Conservation (phyloP, 108 stramenopile genomes). For the Nitzschia putrida region DNA sequence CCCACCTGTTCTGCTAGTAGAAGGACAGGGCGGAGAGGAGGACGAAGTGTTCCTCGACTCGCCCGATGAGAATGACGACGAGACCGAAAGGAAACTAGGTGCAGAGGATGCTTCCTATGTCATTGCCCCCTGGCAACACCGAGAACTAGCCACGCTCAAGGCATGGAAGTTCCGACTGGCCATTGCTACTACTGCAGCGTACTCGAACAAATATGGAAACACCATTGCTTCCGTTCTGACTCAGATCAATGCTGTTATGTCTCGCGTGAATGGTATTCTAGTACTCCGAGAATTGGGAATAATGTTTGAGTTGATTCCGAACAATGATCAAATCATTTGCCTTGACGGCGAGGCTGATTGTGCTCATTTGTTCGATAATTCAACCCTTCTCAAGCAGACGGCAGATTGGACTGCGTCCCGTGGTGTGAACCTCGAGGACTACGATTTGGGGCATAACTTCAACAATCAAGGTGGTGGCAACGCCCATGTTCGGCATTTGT, state of each 20-base stretch:
- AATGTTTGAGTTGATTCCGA: slow-evolving; percentile 8
- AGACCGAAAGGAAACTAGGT: not conserved
- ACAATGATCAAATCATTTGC: slow-evolving; percentile 4
- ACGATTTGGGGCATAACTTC: slow-evolving; percentile 9
- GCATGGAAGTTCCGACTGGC: slow-evolving; percentile 6
- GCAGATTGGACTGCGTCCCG: not conserved
- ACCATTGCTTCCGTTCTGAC: not conserved
- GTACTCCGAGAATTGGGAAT: slow-evolving; percentile 5
- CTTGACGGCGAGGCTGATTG: not conserved
- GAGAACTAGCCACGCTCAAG: not conserved
- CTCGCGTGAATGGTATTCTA: slow-evolving; percentile 4
- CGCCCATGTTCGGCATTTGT: not conserved
- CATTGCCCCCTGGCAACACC: not conserved
- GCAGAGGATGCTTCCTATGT: not conserved
- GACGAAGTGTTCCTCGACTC: no score
- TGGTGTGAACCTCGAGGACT: not conserved
- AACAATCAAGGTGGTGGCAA: not conserved
- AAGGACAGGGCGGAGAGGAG: not conserved
- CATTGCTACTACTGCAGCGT: not conserved
- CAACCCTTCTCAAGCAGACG: not conserved
- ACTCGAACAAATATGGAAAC: not conserved
- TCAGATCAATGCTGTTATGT: not conserved
- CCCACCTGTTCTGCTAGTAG: no score
- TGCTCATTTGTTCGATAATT: not conserved
- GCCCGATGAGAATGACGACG: not conserved